These are phyloP conservation scores for Pulicaria dysenterica DNA, from an alignment of 129 eudicot genomes.

Conservation along the genomic window DNA sequence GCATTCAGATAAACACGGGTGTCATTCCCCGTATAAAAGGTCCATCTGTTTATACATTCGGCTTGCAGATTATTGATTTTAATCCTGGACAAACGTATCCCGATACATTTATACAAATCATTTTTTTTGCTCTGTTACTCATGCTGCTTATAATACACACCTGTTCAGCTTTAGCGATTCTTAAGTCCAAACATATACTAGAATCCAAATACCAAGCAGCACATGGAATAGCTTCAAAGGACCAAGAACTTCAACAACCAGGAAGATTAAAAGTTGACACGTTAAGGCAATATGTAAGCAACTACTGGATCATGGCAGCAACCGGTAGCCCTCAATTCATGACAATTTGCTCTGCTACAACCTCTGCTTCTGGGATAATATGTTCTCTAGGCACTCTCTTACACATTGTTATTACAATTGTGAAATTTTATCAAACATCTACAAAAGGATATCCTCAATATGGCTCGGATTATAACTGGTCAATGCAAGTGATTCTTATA, in stretches of 20 bases:
- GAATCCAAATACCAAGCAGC: slow-evolving; percentile 7
- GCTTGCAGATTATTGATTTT: too few relatives aligned
- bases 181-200: slow-evolving; percentile 5
- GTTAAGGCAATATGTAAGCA: slow-evolving; percentile 16
- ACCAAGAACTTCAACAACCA: neutral
- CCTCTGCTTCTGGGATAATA: slow-evolving; percentile 27
- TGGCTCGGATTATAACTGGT: neutral
- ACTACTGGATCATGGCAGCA: slow-evolving; percentile 40
- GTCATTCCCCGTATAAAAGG: neutral
- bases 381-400: neutral
- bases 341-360: slow-evolving; percentile 13
- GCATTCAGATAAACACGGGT: slow-evolving; percentile 22
- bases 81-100: too few relatives aligned
- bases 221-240: neutral
- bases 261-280: slow-evolving; percentile 4
- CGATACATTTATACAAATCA: too few relatives aligned
- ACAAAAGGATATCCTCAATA: too few relatives aligned
- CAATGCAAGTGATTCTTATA: neutral
- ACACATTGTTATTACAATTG: too few relatives aligned
- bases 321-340: slow-evolving; percentile 35
- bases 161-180: slow-evolving; percentile 30
- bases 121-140: neutral
- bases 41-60: too few relatives aligned
- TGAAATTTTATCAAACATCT: too few relatives aligned
- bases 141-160: neutral